These are phyloP conservation scores for Citrus maxima DNA, from an alignment of 345 rosid species.

Conservation along the genomic window DNA sequence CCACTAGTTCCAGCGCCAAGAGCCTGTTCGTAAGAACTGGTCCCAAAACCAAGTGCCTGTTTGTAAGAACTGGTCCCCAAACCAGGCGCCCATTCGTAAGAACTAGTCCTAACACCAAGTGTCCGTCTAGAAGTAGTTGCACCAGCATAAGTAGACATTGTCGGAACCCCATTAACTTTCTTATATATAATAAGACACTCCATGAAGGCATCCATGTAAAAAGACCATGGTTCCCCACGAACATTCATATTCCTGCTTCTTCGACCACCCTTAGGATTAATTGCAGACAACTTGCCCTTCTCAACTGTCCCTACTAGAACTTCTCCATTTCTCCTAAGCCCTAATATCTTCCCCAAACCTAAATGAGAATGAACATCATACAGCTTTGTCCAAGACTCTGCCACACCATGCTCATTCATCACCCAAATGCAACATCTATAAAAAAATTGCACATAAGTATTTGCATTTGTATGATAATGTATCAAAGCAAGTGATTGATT, in stretches of 20 bases:
- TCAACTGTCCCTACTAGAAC: constrained; percentile 17
- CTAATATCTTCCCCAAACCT: constrained; percentile 18
- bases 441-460: neutral
- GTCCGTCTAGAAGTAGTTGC: neutral
- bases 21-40: neutral
- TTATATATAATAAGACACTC: constrained; percentile 28
- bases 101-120: too few relatives aligned
- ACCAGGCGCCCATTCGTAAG: neutral
- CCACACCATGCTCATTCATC: constrained; percentile 20
- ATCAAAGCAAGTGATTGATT: constrained; percentile 18
- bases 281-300: constrained; percentile 19
- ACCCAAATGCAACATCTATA: constrained; percentile 31
- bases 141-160: neutral
- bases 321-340: constrained; percentile 24
- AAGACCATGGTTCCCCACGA: constrained; percentile 21
- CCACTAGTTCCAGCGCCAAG: neutral
- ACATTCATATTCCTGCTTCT: constrained; percentile 8
- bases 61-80: neutral
- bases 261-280: constrained; percentile 2
- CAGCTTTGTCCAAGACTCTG: constrained; percentile 26
- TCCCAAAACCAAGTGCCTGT: neutral
- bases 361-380: constrained; percentile 15
- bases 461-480: constrained; percentile 11
- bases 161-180: neutral
- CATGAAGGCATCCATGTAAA: constrained; percentile 15